These are phyloP conservation scores for Alternaria incomplexa DNA, from an alignment of 2,329 filamentous ascomycete genomes.

Conservation along the genomic window DNA sequence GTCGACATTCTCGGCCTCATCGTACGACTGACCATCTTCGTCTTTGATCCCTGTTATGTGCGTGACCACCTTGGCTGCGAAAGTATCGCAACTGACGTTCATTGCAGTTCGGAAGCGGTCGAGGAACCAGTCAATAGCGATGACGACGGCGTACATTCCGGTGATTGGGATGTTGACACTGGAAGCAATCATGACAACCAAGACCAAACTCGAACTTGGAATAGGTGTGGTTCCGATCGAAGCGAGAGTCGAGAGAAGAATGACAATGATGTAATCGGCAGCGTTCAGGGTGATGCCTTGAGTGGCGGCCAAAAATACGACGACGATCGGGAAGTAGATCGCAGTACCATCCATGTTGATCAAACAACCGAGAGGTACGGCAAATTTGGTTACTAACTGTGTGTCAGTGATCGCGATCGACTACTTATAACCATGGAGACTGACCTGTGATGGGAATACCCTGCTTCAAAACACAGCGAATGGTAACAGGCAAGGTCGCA, in stretches of 20 bases:
- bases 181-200: conserved; percentile 60
- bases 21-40: conserved; percentile 33
- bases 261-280: conserved; percentile 58
- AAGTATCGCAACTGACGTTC: conserved; percentile 61
- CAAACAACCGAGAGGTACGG: conserved; percentile 55
- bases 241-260: conserved; percentile 57
- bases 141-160: conserved; percentile 60
- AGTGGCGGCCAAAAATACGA: conserved; percentile 60
- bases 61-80: conserved; percentile 50
- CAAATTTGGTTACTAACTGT: conserved; percentile 52
- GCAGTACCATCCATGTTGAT: conserved; percentile 54
- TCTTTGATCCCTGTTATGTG: conserved; percentile 49
- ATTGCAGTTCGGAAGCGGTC: conserved; percentile 61
- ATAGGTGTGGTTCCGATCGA: conserved; percentile 63
- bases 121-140: conserved; percentile 63
- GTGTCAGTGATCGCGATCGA: neutral
- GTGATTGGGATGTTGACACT: conserved; percentile 55
- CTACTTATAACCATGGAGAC: neutral
- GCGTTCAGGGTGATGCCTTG: conserved; percentile 55
- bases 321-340: conserved; percentile 62
- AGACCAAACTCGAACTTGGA: conserved; percentile 59
- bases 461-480: conserved; percentile 50
- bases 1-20: conserved; percentile 13
- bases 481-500: conserved; percentile 59
- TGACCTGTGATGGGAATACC: conserved; percentile 50